These are phyloP conservation scores for Acephala macrosclerotiorum DNA, from an alignment of 2,329 filamentous ascomycete species.

Conservation along the genomic window DNA sequence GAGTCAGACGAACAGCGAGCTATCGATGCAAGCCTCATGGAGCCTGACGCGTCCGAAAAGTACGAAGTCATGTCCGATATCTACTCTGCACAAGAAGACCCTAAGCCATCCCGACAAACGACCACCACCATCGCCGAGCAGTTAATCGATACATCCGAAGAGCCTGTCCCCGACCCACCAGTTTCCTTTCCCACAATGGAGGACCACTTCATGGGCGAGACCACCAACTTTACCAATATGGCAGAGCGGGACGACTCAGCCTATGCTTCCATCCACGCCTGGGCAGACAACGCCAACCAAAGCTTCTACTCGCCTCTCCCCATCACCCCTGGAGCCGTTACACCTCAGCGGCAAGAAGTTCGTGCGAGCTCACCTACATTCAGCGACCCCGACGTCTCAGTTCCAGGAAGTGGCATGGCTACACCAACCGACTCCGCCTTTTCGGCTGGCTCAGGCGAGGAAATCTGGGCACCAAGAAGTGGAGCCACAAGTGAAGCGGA, in stretches of 20 bases:
- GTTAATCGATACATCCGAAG: constrained; percentile 40
- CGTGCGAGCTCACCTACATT: constrained; percentile 35
- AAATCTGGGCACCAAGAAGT: constrained; percentile 46
- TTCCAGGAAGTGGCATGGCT: constrained; percentile 55
- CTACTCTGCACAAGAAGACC: constrained; percentile 37
- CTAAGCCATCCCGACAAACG: constrained; percentile 29
- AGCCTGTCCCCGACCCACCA: constrained; percentile 36
- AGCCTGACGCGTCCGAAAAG: constrained; percentile 51
- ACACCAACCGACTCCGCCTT: constrained; percentile 65
- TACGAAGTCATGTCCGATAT: constrained; percentile 63
- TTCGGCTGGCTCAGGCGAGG: constrained; percentile 57
- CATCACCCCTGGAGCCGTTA: constrained; percentile 49
- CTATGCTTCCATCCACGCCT: constrained; percentile 69
- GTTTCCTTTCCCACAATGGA: constrained; percentile 39
- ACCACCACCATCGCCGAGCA: constrained; percentile 38
- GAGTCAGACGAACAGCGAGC: constrained; percentile 52
- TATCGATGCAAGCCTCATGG: constrained; percentile 51
- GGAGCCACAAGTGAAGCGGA: constrained; percentile 55
- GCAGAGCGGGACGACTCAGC: constrained; percentile 57
- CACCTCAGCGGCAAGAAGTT: constrained; percentile 30
- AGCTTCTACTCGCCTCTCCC: constrained; percentile 69
- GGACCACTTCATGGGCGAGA: constrained; percentile 29
- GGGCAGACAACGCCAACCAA: constrained; percentile 57
- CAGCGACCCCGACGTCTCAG: constrained; percentile 38
- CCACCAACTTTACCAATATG: constrained; percentile 57